phyloP scores from a whole-genome alignment of 1,284 basidiomycete genomes.

The Trichosporon asahii region DNA sequence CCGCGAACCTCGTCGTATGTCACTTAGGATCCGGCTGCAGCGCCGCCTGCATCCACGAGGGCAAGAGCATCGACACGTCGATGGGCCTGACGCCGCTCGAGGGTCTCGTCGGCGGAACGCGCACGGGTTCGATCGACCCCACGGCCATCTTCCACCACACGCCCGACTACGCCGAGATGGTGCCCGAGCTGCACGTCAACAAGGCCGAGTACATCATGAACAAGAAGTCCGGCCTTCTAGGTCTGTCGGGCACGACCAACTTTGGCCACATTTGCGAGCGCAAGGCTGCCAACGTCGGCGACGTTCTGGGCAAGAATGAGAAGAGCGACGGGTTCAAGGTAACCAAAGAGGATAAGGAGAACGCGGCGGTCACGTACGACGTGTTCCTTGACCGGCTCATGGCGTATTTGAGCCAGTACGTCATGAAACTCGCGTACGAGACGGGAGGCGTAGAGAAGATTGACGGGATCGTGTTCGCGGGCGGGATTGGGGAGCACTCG shows the following conservation, averaged over 20 bases:
- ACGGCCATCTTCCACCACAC: slow-evolving; percentile 82
- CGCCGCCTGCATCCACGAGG: slow-evolving; percentile 61
- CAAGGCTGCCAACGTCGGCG: slow-evolving; percentile 7
- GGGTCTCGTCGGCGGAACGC: slow-evolving; percentile 78
- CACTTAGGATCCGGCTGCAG: slow-evolving; percentile 84
- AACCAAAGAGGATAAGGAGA: slow-evolving; percentile 31
- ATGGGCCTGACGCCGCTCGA: slow-evolving; percentile 51
- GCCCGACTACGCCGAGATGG: slow-evolving; percentile 57
- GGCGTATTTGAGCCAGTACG: slow-evolving; percentile 68
- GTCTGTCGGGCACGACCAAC: slow-evolving; percentile 70
- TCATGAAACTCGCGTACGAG: slow-evolving; percentile 60
- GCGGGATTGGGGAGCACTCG: slow-evolving; percentile 77
- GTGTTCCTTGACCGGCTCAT: slow-evolving; percentile 71
- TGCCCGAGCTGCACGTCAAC: slow-evolving; percentile 61
- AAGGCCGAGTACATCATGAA: slow-evolving; percentile 76
- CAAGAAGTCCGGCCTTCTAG: slow-evolving; percentile 63
- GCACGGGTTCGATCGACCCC: slow-evolving; percentile 75
- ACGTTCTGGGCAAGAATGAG: slow-evolving; percentile 1
- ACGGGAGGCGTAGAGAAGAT: slow-evolving; percentile 54
- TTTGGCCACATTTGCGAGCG: slow-evolving; percentile 61
- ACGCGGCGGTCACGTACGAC: slow-evolving; percentile 63
- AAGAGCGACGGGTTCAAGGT: slow-evolving; percentile 19
- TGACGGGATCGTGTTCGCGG: slow-evolving; percentile 77
- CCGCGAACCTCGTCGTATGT: slow-evolving; percentile 67
- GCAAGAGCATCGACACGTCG: slow-evolving; percentile 68